phyloP scores from a whole-genome alignment of 805 yeast genomes.

The Candida nemodendra region DNA sequence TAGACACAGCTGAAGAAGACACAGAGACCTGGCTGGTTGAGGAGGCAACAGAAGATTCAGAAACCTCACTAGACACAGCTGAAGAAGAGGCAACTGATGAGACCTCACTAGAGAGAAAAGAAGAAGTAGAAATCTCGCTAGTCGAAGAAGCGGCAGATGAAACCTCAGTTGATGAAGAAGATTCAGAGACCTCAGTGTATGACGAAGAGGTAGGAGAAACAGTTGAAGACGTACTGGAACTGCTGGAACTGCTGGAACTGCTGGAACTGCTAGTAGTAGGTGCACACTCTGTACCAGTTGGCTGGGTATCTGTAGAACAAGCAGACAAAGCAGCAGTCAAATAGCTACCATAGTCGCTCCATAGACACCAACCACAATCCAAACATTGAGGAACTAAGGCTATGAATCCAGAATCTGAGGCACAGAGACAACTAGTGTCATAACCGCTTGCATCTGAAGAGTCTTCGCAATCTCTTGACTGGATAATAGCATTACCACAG shows the following conservation, averaged over 20 bases:
- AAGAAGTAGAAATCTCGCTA: not conserved
- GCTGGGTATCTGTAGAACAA: slow-evolving; percentile 4
- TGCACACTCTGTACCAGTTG: slow-evolving; percentile 26
- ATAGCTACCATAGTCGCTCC: slow-evolving; percentile 9
- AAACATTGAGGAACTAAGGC: slow-evolving; percentile 30
- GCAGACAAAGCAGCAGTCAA: slow-evolving; percentile 8
- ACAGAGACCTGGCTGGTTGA: not conserved
- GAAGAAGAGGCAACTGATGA: slow-evolving; percentile 1
- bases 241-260: not conserved
- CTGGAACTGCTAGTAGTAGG: slow-evolving; percentile 7
- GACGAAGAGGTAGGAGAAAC: not conserved
- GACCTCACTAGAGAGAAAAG: not conserved
- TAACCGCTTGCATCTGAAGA: slow-evolving; percentile 26
- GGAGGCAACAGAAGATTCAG: slow-evolving; percentile 1
- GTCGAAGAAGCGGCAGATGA: not conserved
- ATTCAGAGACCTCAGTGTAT: not conserved
- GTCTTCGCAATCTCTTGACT: slow-evolving; percentile 27
- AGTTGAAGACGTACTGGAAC: not conserved
- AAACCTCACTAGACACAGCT: not conserved
- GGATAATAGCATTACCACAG: slow-evolving; percentile 33
- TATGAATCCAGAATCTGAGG: slow-evolving; percentile 25
- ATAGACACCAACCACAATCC: slow-evolving; percentile 26
- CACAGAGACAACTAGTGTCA: slow-evolving; percentile 32
- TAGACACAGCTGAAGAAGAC: slow-evolving; percentile 9
- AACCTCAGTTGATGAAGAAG: not conserved